Conservation (phyloP, 345 rosid genomes). For the Dimocarpus longan region DNA sequence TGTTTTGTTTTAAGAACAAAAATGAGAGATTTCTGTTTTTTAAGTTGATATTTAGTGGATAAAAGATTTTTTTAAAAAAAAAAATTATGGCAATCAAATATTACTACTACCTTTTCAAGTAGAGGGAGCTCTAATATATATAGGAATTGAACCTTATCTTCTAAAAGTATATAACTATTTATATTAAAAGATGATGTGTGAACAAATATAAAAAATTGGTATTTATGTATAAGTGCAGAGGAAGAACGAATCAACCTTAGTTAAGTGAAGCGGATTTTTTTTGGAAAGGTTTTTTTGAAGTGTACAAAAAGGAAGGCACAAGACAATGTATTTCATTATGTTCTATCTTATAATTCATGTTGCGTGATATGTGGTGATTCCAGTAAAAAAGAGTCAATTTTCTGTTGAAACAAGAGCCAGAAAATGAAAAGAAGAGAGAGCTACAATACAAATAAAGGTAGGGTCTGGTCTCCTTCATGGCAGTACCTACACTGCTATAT, state of each 20-base stretch:
- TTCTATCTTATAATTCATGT: slow-evolving; percentile 10
- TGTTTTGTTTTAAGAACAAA: background rate
- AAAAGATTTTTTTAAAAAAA: no score
- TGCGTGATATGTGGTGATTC: background rate
- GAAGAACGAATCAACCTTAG: no score
- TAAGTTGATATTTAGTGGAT: no score
- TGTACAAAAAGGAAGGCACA: background rate
- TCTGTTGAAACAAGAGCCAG: background rate
- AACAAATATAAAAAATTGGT: no score
- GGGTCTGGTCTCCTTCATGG: background rate
- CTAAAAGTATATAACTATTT: no score
- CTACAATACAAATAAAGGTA: background rate
- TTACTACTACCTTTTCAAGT: no score
- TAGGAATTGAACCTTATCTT: no score
- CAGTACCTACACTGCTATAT: background rate
- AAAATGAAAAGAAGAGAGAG: background rate
- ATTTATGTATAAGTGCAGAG: no score
- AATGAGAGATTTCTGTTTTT: no score
- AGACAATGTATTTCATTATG: slow-evolving; percentile 1
- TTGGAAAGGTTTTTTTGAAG: background rate
- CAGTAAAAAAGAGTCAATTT: background rate
- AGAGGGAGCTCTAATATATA: no score
- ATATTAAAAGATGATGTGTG: no score
- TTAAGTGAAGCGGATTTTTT: background rate
- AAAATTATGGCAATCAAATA: no score